These are phyloP conservation scores for Nicotiana paniculata DNA, from an alignment of 257 asterid genomes.

Conservation along the genomic window DNA sequence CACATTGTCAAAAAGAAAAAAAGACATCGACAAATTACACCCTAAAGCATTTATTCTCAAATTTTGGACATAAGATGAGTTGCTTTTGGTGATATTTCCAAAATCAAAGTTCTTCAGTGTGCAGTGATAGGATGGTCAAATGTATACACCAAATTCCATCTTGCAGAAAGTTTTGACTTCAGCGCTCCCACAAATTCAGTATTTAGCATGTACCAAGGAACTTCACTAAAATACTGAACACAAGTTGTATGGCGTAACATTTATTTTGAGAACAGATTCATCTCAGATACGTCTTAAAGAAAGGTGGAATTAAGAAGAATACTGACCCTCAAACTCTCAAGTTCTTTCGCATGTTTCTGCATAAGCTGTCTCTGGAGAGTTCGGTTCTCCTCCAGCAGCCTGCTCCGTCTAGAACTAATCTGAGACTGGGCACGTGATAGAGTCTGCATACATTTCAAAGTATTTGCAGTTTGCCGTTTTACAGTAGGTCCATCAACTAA, in stretches of 20 bases:
- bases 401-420: conserved; percentile 15
- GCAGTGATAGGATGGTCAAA: neutral
- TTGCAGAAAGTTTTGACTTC: neutral
- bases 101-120: neutral
- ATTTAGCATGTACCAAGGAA: neutral
- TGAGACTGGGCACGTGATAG: conserved; percentile 13
- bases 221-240: neutral
- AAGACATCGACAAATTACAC: neutral
- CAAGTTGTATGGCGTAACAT: neutral
- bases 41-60: neutral
- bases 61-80: neutral
- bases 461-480: conserved; percentile 14
- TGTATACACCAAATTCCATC: neutral
- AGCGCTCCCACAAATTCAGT: neutral
- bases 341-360: conserved; percentile 21
- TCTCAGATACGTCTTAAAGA: neutral
- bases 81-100: neutral
- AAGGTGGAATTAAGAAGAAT: neutral
- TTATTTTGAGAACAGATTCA: neutral
- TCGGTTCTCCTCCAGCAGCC: conserved; percentile 14
- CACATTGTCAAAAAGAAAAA: neutral
- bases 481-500: conserved; percentile 14
- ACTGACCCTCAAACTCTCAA: conserved; percentile 16
- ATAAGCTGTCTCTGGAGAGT: conserved; percentile 18
- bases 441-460: conserved; percentile 15